These are phyloP conservation scores for Boletus reticulatus DNA, from an alignment of 768 basidiomycete genomes.

Conservation along the genomic window DNA sequence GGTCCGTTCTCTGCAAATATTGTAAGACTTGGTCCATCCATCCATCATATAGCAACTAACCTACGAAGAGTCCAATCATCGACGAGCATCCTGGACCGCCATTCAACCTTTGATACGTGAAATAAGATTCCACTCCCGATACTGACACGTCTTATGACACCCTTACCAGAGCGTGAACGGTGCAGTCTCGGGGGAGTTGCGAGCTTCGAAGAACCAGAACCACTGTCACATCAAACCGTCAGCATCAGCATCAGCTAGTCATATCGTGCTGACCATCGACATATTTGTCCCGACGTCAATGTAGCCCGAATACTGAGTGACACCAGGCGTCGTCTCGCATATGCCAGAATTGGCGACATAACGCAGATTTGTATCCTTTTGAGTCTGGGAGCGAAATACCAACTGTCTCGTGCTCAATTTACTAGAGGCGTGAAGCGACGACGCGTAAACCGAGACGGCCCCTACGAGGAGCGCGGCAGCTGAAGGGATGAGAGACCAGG, in stretches of 20 bases:
- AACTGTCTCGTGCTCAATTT: not conserved
- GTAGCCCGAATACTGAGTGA: constrained; percentile 63
- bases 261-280: constrained; percentile 46
- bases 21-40: not conserved
- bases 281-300: constrained; percentile 54
- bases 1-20: constrained; percentile 55
- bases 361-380: constrained; percentile 34
- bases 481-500: not conserved
- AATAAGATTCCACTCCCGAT: not conserved
- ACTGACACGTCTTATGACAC: not conserved
- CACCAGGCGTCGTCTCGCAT: constrained; percentile 64
- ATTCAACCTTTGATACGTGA: constrained; percentile 41
- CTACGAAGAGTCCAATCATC: constrained; percentile 67
- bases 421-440: not conserved
- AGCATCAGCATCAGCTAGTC: not conserved
- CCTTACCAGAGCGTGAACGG: constrained; percentile 64
- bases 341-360: constrained; percentile 60
- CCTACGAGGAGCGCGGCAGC: not conserved
- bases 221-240: constrained; percentile 38
- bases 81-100: constrained; percentile 63
- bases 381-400: constrained; percentile 14
- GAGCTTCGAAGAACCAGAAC: constrained; percentile 75
- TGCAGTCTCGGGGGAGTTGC: constrained; percentile 55
- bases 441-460: not conserved
- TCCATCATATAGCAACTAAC: constrained; percentile 20